Evolutionary conservation across 148 eudicot genomes (phyloP).

Genomic region (Diospyros kaki): DNA sequence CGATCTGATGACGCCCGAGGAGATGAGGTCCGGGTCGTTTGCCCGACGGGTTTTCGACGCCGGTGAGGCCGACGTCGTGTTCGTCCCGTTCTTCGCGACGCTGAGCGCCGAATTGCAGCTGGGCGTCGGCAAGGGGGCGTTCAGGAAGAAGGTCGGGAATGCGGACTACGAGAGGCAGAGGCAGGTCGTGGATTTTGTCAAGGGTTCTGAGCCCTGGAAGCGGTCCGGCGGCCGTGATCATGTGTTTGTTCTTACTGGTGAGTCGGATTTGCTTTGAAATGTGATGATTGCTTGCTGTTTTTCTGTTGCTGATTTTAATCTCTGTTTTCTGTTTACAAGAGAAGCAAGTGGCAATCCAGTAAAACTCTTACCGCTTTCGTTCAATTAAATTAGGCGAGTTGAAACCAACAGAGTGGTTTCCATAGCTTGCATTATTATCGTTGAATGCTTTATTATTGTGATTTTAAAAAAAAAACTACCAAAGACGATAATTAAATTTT

Average conservation of each 20-base stretch:
- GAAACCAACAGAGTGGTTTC: background rate
- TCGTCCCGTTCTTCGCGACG: conserved; percentile 91
- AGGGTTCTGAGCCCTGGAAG: conserved; percentile 63
- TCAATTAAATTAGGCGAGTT: background rate
- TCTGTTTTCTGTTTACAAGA: background rate
- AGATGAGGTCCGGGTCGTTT: conserved; percentile 46
- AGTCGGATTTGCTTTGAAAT: background rate
- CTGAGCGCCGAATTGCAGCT: conserved; percentile 92
- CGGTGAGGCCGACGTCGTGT: conserved; percentile 67
- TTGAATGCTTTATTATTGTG: background rate
- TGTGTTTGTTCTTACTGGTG: conserved; percentile 92
- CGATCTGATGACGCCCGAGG: conserved; percentile 60
- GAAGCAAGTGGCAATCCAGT: background rate
- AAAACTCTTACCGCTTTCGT: background rate
- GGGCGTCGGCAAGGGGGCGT: conserved; percentile 50
- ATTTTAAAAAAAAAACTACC: background rate
- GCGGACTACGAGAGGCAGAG: conserved; percentile 80
- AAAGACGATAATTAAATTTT: background rate
- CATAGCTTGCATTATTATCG: background rate
- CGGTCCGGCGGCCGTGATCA: conserved; percentile 91
- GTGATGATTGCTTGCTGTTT: no score
- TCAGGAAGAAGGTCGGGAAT: conserved; percentile 77
- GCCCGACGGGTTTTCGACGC: conserved; percentile 63
- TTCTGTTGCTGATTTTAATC: background rate
- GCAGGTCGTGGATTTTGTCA: conserved; percentile 66